Conservation (phyloP, 768 basidiomycete genomes). For the Trametes cubensis region DNA sequence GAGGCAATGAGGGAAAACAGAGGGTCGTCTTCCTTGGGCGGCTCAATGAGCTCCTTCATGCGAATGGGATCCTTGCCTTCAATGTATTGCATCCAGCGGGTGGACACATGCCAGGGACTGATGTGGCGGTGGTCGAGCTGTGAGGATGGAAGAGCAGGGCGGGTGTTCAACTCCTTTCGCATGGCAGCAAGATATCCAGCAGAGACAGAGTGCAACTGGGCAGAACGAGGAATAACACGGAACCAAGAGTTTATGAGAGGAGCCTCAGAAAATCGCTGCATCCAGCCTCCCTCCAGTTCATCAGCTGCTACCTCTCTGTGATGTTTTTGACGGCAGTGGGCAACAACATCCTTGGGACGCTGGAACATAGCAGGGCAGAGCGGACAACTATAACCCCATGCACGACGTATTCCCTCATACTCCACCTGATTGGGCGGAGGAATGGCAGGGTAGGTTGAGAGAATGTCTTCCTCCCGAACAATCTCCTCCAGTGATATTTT, state of each 20-base stretch:
- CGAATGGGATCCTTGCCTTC: not conserved
- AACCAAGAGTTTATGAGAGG: conserved; percentile 3
- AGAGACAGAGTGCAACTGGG: not conserved
- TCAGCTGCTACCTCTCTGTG: not conserved
- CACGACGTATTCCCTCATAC: not conserved
- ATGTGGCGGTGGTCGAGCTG: conserved; percentile 8
- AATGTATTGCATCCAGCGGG: conserved; percentile 5
- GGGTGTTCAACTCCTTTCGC: not conserved
- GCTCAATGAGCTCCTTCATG: not conserved
- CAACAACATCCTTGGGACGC: not conserved
- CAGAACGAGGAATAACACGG: not conserved
- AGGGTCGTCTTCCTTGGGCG: not conserved
- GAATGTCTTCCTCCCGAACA: not conserved
- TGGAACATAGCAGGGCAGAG: not conserved
- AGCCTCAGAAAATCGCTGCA: not conserved
- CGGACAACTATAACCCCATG: not conserved
- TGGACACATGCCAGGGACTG: conserved; percentile 12
- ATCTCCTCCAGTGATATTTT: not conserved
- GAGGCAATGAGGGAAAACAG: not conserved
- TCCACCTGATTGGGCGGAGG: not conserved
- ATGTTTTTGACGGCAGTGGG: not conserved
- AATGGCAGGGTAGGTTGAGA: not conserved
- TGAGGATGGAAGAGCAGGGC: conserved; percentile 1
- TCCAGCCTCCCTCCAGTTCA: not conserved
- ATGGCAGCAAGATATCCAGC: not conserved